phyloP scores from a whole-genome alignment of 371 early-diverging fungal species.

The Sporodiniella umbellata region DNA sequence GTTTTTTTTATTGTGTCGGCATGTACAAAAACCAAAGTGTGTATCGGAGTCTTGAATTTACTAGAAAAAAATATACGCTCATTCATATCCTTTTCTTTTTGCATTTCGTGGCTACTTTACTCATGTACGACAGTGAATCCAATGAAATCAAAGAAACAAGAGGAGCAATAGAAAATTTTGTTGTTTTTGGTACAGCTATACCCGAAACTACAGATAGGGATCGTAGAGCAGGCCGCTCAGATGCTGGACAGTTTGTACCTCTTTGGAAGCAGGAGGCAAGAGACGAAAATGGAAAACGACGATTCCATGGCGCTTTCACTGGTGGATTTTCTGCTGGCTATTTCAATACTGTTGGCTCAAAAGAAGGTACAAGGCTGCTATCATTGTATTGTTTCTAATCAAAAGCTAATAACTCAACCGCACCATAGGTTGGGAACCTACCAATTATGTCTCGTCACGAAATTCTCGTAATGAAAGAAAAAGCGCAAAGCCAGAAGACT shows the following conservation, averaged over 20 bases:
- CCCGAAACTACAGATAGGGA: conserved; percentile 47
- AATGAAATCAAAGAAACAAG: conserved; percentile 3
- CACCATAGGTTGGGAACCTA: conserved; percentile 82
- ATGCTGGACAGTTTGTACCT: conserved; percentile 50
- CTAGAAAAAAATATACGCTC: background rate
- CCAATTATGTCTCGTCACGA: conserved; percentile 67
- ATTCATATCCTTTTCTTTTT: background rate
- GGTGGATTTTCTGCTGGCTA: conserved; percentile 95
- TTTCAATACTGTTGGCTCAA: conserved; percentile 92
- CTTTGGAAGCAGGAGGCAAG: conserved; percentile 57
- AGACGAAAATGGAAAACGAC: conserved; percentile 82
- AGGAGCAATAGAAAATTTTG: conserved; percentile 23
- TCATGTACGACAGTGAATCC: background rate
- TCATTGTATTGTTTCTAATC: background rate
- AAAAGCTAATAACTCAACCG: background rate
- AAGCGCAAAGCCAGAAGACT: conserved; percentile 69
- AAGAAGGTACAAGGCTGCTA: conserved; percentile 68
- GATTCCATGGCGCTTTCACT: conserved; percentile 94
- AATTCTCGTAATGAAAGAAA: conserved; percentile 40
- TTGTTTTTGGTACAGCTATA: conserved; percentile 48
- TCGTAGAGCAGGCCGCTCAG: conserved; percentile 34
- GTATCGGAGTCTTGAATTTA: no score
- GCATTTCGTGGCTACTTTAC: no score
- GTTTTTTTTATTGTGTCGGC: no score
- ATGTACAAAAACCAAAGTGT: no score